phyloP scores from a whole-genome alignment of 257 asterid species.

The Perilla frutescens region DNA sequence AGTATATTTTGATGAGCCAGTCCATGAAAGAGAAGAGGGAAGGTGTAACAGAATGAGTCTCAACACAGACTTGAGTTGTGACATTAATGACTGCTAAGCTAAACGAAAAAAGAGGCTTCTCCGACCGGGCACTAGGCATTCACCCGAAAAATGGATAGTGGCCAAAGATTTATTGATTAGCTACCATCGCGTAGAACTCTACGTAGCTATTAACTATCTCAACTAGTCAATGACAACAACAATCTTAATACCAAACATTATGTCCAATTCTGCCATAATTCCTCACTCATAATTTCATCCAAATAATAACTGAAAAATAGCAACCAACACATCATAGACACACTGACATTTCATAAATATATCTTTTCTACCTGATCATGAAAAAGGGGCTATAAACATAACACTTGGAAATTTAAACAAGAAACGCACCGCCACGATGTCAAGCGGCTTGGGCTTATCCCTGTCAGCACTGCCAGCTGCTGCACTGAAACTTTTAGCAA shows the following conservation, averaged over 20 bases:
- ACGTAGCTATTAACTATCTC: neutral
- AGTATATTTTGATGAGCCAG: constrained; percentile 5
- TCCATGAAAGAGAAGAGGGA: too few species aligned
- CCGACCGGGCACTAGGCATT: neutral
- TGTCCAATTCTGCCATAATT: neutral
- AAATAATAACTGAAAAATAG: neutral
- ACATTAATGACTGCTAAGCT: neutral
- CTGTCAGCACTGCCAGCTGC: constrained; percentile 52
- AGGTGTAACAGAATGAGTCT: too few species aligned
- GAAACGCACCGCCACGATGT: constrained; percentile 71
- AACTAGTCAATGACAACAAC: neutral
- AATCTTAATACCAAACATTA: neutral
- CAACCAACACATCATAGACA: neutral
- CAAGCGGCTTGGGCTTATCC: constrained; percentile 97
- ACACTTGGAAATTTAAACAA: neutral
- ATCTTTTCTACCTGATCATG: neutral
- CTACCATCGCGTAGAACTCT: neutral
- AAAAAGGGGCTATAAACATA: neutral
- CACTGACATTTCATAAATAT: neutral
- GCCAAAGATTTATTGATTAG: neutral
- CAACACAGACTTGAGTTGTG: neutral
- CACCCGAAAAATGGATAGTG: neutral
- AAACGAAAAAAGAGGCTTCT: neutral
- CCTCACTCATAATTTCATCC: neutral
- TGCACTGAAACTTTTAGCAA: constrained; percentile 41